Evolutionary conservation across 768 basidiomycete species (phyloP).

Genomic region (Cytidiella melzeri): DNA sequence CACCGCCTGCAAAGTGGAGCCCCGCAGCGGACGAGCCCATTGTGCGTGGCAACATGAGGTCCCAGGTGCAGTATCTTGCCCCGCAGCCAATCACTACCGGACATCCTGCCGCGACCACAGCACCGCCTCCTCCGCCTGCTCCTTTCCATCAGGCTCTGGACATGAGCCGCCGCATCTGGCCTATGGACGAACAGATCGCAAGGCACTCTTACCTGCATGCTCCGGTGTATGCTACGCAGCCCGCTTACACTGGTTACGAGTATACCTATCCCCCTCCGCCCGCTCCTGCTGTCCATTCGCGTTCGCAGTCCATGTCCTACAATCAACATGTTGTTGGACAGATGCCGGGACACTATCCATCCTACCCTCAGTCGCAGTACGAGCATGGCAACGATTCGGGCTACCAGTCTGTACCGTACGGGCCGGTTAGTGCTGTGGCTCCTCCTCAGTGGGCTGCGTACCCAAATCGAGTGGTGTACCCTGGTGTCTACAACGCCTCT

Average conservation of each 20-base stretch:
- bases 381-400: slow-evolving; percentile 45
- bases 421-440: slow-evolving; percentile 27
- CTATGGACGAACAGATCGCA: slow-evolving; percentile 18
- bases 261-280: slow-evolving; percentile 15
- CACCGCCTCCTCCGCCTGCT: slow-evolving; percentile 33
- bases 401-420: slow-evolving; percentile 37
- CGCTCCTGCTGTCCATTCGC: slow-evolving; percentile 37
- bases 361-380: slow-evolving; percentile 54
- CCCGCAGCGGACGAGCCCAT: slow-evolving; percentile 77
- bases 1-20: slow-evolving; percentile 78
- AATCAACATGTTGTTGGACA: slow-evolving; percentile 41
- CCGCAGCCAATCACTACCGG: slow-evolving; percentile 19
- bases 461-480: slow-evolving; percentile 25
- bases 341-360: slow-evolving; percentile 45
- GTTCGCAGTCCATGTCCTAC: slow-evolving; percentile 52
- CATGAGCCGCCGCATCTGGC: slow-evolving; percentile 24
- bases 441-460: slow-evolving; percentile 38
- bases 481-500: slow-evolving; percentile 18
- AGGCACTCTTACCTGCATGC: slow-evolving; percentile 13
- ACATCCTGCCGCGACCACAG: slow-evolving; percentile 35
- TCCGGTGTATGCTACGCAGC: slow-evolving; percentile 11
- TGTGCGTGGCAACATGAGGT: slow-evolving; percentile 44
- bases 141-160: slow-evolving; percentile 27
- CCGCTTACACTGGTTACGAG: slow-evolving; percentile 15
- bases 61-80: slow-evolving; percentile 53